Evolutionary conservation across 345 rosid species (phyloP).

Genomic region (Dipteronia dyeriana): DNA sequence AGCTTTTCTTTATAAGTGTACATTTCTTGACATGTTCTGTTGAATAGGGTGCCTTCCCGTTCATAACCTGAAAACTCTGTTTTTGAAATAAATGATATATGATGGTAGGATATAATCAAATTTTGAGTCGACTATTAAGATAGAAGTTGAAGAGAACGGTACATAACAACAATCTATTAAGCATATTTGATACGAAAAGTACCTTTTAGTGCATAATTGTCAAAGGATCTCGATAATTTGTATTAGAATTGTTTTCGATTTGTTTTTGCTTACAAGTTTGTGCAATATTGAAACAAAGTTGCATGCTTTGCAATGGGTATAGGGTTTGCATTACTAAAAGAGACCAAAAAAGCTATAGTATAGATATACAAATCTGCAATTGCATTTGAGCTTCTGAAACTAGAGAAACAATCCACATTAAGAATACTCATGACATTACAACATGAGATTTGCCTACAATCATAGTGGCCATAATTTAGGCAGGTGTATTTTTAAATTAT

Average conservation of each 20-base stretch:
- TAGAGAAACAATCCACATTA: too few relatives aligned
- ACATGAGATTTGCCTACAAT: too few relatives aligned
- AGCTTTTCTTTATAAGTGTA: too few relatives aligned
- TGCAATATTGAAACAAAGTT: constrained; percentile 54
- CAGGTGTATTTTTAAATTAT: too few relatives aligned
- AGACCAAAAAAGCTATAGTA: background rate
- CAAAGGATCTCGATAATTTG: too few relatives aligned
- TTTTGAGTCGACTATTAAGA: constrained; percentile 74
- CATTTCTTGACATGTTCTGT: too few relatives aligned
- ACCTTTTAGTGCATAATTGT: too few relatives aligned
- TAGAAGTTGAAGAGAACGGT: constrained; percentile 71
- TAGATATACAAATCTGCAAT: too few relatives aligned
- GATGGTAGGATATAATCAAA: constrained; percentile 56
- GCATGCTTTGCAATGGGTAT: constrained; percentile 70
- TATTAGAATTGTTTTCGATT: constrained; percentile 26
- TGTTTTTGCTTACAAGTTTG: constrained; percentile 67
- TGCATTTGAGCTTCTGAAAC: too few relatives aligned
- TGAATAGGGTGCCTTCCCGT: constrained; percentile 37
- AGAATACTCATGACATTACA: too few relatives aligned
- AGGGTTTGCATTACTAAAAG: constrained; percentile 84
- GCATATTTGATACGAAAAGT: constrained; percentile 36
- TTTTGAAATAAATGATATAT: constrained; percentile 72
- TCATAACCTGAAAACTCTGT: constrained; percentile 63
- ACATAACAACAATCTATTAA: constrained; percentile 53
- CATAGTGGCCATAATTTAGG: too few relatives aligned